Evolutionary conservation across 2,329 filamentous ascomycete species (phyloP), one percentile per base, ranked within the genome.

Genomic region (Aureobasidium melanogenum): DNA sequence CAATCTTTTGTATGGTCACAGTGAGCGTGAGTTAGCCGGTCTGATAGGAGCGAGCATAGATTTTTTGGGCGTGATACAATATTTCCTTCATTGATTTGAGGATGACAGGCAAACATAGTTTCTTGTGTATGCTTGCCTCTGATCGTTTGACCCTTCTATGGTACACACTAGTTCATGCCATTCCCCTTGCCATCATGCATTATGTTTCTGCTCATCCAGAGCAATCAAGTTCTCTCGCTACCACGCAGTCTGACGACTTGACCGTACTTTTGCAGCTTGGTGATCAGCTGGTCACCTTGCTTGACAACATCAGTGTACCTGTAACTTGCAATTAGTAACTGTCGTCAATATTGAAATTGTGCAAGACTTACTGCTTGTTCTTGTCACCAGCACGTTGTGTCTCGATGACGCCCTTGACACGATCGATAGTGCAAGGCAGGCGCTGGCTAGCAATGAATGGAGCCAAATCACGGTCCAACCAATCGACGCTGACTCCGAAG

Each of bases 181-280:
- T 36, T 57, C 41, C 26, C n/a, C 10, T 43, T 47, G 5, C 54
- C 54, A 26, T 57, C 28, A 58, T 58, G 55, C 41, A 58, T 46
- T 47, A 55, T 41, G 12, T 30, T 57, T 57, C 15, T n/a, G 12
- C 2, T 12, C 28, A 14, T 9, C 3, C 17, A 19, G 4, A 30
- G 9, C 24, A 26, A 43, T 43, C n/a, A 61, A 36, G 59, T 61
- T 38, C 94, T 85, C 82, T 99, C 94, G 72, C 93, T 97, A 43
- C 94, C 94, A 70, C 94, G 85, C 77, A 99, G 81, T 71, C 94
- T 85, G 66, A 99, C 94, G 2, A 94, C 89, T 77, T 99, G 94
- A 47, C 94, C 94, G 75, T 99, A 99, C 82, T 99, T 99, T 79
- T 99, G 94, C 68, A 99, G 81, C 82, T 99, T 99, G 62, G 94